Base-by-base conservation (phyloP, 1,284 basidiomycete genomes). In the Ustilago lituana region DNA sequence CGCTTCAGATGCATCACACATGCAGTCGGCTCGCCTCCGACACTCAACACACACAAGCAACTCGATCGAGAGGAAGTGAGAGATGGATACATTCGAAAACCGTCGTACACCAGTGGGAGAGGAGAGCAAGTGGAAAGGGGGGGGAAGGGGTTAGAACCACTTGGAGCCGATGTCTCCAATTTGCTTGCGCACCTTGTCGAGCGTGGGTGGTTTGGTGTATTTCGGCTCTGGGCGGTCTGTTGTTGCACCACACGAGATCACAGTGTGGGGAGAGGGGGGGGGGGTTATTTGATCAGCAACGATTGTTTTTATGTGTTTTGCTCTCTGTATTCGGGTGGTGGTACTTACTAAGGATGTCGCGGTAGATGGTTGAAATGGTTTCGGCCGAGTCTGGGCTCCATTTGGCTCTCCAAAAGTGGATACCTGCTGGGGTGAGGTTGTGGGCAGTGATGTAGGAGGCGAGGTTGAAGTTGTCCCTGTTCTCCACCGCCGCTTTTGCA, bases 321-420 rank as follows among this genome's bases (percentile, higher is more conserved):
- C n/a, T n/a, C n/a, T n/a, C n/a, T n/a, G n/a, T n/a, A n/a, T n/a
- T n/a, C n/a, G n/a, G n/a, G n/a, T n/a, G n/a, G n/a, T n/a, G n/a
- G n/a, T n/a, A 12, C 23, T 8, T 22, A 20, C 49, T 53, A 5
- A 93, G 84, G 37, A 89, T 83, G 55, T 89, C 86, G 54, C 78
- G 77, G 83, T 93, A 91, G 56, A 94, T 88, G 56, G 79, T 83
- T 5, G 86, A 87, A 19, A 93, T 89, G 6, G 85, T 84, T 68
- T 86, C 83, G 61, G 89, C 86, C n/a, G 36, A 49, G 4, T 54
- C 49, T 6, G 60, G 37, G 12, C 54, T 45, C 90, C 92, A 94
- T 35, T 89, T 85, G 71, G 88, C 87, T 70, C 93, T 85, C 88
- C 89, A 94, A 88, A 94, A 93, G 81, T 91, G 89, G 19, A 87